Base-by-base conservation (phyloP, 164 flowering plant genomes). In the Paratinospora sagittata region DNA sequence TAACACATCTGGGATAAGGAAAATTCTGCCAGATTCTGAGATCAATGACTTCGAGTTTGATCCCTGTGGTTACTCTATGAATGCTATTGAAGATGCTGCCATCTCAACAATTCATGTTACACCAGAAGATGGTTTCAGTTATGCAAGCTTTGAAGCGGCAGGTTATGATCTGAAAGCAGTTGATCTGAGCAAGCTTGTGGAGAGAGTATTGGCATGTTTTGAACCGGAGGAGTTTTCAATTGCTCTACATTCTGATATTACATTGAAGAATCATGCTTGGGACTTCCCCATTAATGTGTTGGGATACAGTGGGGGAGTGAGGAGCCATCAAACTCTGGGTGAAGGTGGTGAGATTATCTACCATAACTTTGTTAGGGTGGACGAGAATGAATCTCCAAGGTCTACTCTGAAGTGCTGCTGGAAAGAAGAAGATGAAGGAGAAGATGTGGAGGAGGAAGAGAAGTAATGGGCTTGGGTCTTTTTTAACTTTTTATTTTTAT, bases 51-150 rank as follows among this genome's bases (percentile, higher is more conserved):
- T 90, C 73, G 92, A 87, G 66, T 92, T 92, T 72, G 96, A 92
- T 16, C 96, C 97, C 0, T 92, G 97, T 71, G 97, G 97, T 3
- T 91, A 90, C 79, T 91, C 97, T 19, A 91, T 91, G 97, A 92
- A 92, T 67, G 67, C 87, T 12, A 78, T 92, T 52, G 89, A 89
- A 75, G 85, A 81, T 19, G 78, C 69, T 66, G 91, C 91, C 8
- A 65, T 88, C 12, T 92, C 96, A 1, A 92, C 97, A 3, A 92
- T 92, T 71, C 97, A 92, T 72, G 86, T 92, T n/a, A 92, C 98
- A 4, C 98, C 94, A 0, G 97, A 92, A 71, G 97, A 90, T 70
- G 98, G 96, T 8, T 89, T 89, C 82, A 92, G 98, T 71, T 92
- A 90, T 73, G 93, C 97, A 0, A 90, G 96, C 67, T 92, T 89